These are phyloP conservation scores for Dictyostelium capitatum DNA, from an alignment of 78 protist species.

Conservation along the genomic window DNA sequence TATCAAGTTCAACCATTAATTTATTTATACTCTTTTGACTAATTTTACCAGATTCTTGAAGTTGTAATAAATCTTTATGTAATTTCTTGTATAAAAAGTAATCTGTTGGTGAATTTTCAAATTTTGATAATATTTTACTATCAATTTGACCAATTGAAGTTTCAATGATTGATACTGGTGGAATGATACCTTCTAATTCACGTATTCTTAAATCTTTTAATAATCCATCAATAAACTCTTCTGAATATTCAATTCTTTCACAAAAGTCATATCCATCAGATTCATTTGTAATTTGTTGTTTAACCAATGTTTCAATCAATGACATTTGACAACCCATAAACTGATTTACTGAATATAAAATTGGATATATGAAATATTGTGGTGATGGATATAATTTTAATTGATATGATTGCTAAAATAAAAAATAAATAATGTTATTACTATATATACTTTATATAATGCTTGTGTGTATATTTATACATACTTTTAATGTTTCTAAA, in stretches of 20 bases:
- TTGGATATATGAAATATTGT: conserved; percentile 44
- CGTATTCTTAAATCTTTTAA: conserved; percentile 6
- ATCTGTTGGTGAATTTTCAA: not conserved
- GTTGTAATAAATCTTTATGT: not conserved
- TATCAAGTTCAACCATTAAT: not conserved
- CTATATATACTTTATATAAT: no score
- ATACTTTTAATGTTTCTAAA: not conserved
- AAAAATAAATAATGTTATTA: no score
- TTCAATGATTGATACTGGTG: conserved; percentile 23
- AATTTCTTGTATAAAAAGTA: conserved; percentile 18
- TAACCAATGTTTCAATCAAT: not conserved
- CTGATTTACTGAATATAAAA: conserved; percentile 32
- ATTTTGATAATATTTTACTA: not conserved
- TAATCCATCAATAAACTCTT: conserved; percentile 16
- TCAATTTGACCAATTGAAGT: conserved; percentile 23
- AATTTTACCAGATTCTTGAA: not conserved
- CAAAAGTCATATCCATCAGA: conserved; percentile 5
- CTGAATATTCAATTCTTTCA: not conserved
- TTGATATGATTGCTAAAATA: not conserved
- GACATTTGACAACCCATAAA: conserved; percentile 43
- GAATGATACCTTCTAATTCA: not conserved
- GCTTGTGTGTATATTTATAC: no score
- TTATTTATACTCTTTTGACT: not conserved
- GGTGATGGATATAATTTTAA: conserved; percentile 31
- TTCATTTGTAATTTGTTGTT: conserved; percentile 17